Percentiles rank a stretch among this genome's conserved stretches.
Evolutionary conservation across 208 protist species (phyloP).

Genomic region (Leishmania tarentolae): DNA sequence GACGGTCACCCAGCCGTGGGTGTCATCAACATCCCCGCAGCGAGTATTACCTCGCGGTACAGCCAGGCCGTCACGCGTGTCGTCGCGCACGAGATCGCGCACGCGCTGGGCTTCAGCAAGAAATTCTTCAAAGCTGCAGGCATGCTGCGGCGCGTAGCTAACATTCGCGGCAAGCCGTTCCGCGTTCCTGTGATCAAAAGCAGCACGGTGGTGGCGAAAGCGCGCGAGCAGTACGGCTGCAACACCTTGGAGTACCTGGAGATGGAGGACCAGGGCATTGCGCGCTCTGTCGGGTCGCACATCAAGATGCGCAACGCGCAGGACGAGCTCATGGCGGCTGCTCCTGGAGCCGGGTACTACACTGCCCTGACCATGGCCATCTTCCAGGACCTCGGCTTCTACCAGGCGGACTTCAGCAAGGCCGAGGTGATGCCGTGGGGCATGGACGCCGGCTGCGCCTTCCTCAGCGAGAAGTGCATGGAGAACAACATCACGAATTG

Average conservation of each 20-base stretch:
- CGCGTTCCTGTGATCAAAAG: conserved; percentile 33
- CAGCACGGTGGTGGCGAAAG: conserved; percentile 32
- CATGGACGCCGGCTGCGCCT: conserved; percentile 50
- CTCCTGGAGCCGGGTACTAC: conserved; percentile 36
- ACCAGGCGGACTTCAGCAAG: conserved; percentile 57
- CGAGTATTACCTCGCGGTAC: conserved; percentile 15
- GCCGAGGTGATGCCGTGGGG: conserved; percentile 79
- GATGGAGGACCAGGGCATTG: conserved; percentile 54
- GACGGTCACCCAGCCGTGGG: conserved; percentile 37
- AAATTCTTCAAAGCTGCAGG: conserved; percentile 13
- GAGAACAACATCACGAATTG: conserved; percentile 27
- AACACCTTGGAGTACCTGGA: conserved; percentile 49
- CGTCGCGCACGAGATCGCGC: conserved; percentile 78
- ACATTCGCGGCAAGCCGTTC: conserved; percentile 38
- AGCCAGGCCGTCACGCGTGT: conserved; percentile 19
- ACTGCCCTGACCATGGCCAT: conserved; percentile 78
- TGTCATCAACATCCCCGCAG: conserved; percentile 51
- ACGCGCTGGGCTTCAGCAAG: conserved; percentile 77
- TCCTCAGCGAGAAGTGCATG: conserved; percentile 53
- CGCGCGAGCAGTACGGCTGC: conserved; percentile 73
- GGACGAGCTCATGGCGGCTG: conserved; percentile 84
- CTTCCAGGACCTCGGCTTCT: conserved; percentile 85
- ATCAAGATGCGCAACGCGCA: conserved; percentile 81
- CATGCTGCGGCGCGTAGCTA: conserved; percentile 14
- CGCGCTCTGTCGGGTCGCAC: conserved; percentile 47